Evolutionary conservation across 148 eudicot species (phyloP), one percentile per base, ranked within the genome.

Genomic region (Vaccinium corymbosum): DNA sequence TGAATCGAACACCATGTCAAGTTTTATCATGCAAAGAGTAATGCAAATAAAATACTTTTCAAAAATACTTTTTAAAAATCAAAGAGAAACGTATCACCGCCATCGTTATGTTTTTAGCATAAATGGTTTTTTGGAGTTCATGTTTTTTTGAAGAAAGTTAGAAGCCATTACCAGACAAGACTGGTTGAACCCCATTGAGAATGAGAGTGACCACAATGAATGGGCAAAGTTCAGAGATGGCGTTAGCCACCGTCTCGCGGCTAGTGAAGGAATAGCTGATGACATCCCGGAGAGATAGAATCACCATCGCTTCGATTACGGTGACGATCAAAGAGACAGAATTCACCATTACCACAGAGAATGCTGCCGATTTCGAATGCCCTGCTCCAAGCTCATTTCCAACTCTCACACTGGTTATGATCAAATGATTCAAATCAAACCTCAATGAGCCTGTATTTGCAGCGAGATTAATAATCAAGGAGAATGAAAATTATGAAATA

Each of bases 301-400:
- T 87, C 14, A 86, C 16, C 1, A 85, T 62, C 0, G 95, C 93
- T 83, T 81, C 88, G 5, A 86, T 61, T 6, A 89, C 77, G 0
- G 93, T 89, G 0, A 91, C 75, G 25, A 57, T 0, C 6, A 89
- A 80, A 0, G 95, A 91, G 9, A 89, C 85, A n/a, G 68, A n/a
- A 29, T 81, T 89, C 81, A 89, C 92, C 80, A 89, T 80, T 38
- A 83, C 29, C 8, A 93, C 94, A 3, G 92, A 87, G 75, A 91
- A 93, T 3, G 90, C 93, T 49, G 95, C 95, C 7, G 93, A 79
- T 57, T 83, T 88, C 1, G 93, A 91, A 62, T 90, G 81, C 71
- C 91, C 91, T 0, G 87, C 90, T 83, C 95, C 95, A 6, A 93
- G 83, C 91, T 93, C 95, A 82, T 92, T 92, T 9, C 93, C 79